Evolutionary conservation across 1,284 basidiomycete species (phyloP).

Genomic region (Ceraceosorus guamensis): DNA sequence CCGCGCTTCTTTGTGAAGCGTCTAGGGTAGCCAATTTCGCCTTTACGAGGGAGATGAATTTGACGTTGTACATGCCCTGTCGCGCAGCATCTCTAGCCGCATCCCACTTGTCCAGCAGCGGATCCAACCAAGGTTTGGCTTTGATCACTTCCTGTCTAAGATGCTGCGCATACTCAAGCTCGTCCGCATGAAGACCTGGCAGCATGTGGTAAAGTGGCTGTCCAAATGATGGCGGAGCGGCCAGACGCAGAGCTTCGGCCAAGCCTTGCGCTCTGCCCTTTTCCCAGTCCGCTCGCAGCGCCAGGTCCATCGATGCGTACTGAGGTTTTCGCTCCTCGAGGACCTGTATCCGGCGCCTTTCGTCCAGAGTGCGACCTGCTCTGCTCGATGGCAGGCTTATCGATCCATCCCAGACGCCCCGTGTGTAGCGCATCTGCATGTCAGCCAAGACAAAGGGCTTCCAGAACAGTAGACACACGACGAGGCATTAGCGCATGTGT

Average conservation of each 20-base stretch:
- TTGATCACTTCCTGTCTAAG: constrained; percentile 10
- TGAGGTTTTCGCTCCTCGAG: background rate
- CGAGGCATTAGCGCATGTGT: constrained; percentile 21
- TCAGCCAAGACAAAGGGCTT: constrained; percentile 11
- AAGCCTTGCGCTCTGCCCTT: background rate
- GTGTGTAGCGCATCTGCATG: constrained; percentile 7
- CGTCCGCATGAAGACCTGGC: constrained; percentile 5
- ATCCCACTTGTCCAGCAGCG: constrained; percentile 20
- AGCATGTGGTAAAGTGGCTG: constrained; percentile 5
- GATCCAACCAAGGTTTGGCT: constrained; percentile 8
- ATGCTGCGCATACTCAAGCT: constrained; percentile 13
- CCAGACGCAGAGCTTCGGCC: background rate
- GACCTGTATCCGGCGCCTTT: background rate
- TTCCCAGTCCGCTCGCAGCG: background rate
- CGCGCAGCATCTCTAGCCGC: constrained; percentile 12
- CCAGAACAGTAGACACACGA: constrained; percentile 9
- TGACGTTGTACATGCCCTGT: constrained; percentile 22
- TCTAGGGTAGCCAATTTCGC: too few species aligned
- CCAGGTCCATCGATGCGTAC: background rate
- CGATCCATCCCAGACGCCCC: background rate
- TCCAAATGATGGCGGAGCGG: background rate
- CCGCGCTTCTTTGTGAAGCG: too few species aligned
- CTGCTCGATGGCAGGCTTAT: background rate
- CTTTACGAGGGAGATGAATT: too few species aligned
- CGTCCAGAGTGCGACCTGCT: background rate